Evolutionary conservation across 2,329 filamentous ascomycete species (phyloP).

Genomic region (Alternaria sp.): DNA sequence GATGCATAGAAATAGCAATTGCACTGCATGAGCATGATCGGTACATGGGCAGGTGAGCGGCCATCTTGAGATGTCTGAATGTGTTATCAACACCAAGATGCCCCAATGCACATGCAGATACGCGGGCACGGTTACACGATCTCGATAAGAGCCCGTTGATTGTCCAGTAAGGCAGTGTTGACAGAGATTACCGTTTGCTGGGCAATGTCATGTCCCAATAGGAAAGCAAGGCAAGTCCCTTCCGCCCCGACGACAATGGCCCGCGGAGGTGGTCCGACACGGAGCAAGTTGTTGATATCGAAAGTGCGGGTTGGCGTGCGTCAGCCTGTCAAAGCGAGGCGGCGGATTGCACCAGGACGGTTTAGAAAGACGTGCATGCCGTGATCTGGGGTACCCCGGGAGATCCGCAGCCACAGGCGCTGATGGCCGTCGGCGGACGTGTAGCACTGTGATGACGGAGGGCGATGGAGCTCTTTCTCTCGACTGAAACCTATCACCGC

Average conservation of each 20-base stretch:
- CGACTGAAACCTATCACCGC: not conserved
- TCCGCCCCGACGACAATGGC: not conserved
- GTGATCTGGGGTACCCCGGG: conserved; percentile 9
- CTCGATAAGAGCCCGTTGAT: not conserved
- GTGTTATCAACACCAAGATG: not conserved
- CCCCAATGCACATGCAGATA: not conserved
- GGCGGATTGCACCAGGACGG: conserved; percentile 1
- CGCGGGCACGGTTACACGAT: not conserved
- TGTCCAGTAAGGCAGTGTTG: not conserved
- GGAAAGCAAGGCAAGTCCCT: not conserved
- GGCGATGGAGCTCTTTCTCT: not conserved
- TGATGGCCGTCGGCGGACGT: not conserved
- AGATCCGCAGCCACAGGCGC: conserved; percentile 2
- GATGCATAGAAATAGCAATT: not conserved
- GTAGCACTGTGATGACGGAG: not conserved
- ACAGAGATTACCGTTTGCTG: not conserved
- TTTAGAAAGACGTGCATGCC: conserved; percentile 7
- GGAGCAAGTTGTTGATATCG: conserved; percentile 2
- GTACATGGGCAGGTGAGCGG: not conserved
- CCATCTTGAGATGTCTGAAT: not conserved
- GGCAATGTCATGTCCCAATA: not conserved
- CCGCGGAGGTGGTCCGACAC: not conserved
- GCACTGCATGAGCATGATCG: not conserved
- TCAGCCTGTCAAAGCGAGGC: not conserved
- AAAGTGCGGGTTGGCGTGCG: not conserved